phyloP scores from a whole-genome alignment of 805 yeast genomes.

The Ogataea thermomethanolica region DNA sequence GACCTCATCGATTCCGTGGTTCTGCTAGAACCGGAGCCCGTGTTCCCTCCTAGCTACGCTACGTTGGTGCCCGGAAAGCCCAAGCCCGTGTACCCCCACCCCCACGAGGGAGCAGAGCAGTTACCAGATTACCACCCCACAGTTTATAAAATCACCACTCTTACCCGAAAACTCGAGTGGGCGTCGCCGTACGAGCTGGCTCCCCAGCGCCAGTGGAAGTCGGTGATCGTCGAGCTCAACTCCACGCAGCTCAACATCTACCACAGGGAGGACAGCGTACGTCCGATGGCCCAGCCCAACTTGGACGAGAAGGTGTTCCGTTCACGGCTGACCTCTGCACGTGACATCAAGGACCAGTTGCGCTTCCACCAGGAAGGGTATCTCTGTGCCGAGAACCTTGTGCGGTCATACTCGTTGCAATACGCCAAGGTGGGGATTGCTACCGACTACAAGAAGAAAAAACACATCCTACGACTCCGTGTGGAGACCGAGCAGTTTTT shows the following conservation, averaged over 20 bases:
- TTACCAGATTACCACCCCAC: slow-evolving; percentile 71
- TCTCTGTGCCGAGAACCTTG: slow-evolving; percentile 36
- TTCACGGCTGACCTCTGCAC: slow-evolving; percentile 28
- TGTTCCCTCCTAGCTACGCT: slow-evolving; percentile 36
- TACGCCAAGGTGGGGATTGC: slow-evolving; percentile 84
- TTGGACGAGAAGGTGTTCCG: slow-evolving; percentile 16
- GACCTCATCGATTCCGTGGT: slow-evolving; percentile 6
- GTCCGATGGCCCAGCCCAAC: not conserved
- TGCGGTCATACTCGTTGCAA: slow-evolving; percentile 77
- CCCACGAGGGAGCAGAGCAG: slow-evolving; percentile 33
- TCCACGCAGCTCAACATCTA: slow-evolving; percentile 83
- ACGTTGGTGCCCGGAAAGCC: slow-evolving; percentile 36
- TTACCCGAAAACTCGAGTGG: slow-evolving; percentile 71
- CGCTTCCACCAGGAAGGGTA: slow-evolving; percentile 23
- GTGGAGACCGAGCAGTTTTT: slow-evolving; percentile 82
- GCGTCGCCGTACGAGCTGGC: slow-evolving; percentile 72
- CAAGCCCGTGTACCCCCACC: slow-evolving; percentile 32
- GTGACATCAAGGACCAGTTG: slow-evolving; percentile 27
- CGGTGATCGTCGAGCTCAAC: slow-evolving; percentile 67
- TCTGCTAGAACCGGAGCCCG: slow-evolving; percentile 37
- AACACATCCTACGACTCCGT: slow-evolving; percentile 68
- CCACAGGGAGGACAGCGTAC: slow-evolving; percentile 30
- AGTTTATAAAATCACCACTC: slow-evolving; percentile 53
- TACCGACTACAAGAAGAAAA: slow-evolving; percentile 70
- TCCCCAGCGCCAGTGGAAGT: slow-evolving; percentile 65